Percentiles rank a stretch among this genome's conserved stretches.
phyloP scores from a whole-genome alignment of 1,284 basidiomycete species.

The Takashimella koratensis region DNA sequence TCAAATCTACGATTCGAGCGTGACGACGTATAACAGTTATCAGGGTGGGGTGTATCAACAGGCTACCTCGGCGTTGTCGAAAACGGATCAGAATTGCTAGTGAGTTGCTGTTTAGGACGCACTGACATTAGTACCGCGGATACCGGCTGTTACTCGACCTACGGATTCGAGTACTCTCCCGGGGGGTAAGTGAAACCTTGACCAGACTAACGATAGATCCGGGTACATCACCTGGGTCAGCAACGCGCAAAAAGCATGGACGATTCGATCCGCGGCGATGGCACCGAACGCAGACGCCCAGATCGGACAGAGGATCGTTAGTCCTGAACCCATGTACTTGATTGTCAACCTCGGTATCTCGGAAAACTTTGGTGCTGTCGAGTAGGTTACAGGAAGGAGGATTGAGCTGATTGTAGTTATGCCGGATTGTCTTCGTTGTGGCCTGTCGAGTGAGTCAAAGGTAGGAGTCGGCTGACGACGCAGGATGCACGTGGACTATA shows the following conservation, averaged over 20 bases:
- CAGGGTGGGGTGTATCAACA: slow-evolving; percentile 60
- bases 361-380: slow-evolving; percentile 66
- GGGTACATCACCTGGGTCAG: slow-evolving; percentile 79
- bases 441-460: slow-evolving; percentile 7
- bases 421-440: background rate
- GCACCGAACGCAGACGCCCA: slow-evolving; percentile 63
- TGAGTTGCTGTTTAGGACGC: slow-evolving; percentile 10
- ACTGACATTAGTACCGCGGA: slow-evolving; percentile 34
- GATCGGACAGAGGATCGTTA: slow-evolving; percentile 69
- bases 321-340: slow-evolving; percentile 74
- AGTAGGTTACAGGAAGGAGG: slow-evolving; percentile 44
- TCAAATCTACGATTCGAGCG: slow-evolving; percentile 51
- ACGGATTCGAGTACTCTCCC: slow-evolving; percentile 65
- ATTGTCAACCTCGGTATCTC: slow-evolving; percentile 67
- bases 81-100: slow-evolving; percentile 45
- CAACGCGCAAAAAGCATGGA: slow-evolving; percentile 66
- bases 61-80: slow-evolving; percentile 49
- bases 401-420: background rate
- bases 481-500: slow-evolving; percentile 45
- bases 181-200: slow-evolving; percentile 42
- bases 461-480: no score
- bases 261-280: slow-evolving; percentile 66
- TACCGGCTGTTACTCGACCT: slow-evolving; percentile 55
- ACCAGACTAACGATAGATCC: slow-evolving; percentile 27
- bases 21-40: slow-evolving; percentile 56